phyloP scores from a whole-genome alignment of 2,329 filamentous ascomycete genomes.

The Nannizzia gypsea region DNA sequence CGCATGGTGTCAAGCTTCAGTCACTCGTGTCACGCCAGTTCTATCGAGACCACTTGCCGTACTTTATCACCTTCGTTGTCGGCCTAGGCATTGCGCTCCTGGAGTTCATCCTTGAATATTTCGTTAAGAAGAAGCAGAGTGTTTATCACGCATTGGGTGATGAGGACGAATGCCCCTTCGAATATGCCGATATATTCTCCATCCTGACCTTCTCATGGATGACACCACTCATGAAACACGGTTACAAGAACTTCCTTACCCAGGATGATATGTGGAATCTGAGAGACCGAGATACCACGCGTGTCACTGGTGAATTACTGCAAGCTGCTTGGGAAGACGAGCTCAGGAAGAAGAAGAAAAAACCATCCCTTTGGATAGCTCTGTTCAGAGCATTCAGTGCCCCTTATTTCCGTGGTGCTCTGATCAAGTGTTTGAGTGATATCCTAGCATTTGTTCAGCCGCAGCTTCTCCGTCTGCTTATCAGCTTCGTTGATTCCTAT shows the following conservation, averaged over 20 bases:
- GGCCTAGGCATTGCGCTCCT: conserved; percentile 57
- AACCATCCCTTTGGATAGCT: conserved; percentile 78
- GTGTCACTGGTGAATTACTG: conserved; percentile 57
- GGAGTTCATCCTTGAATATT: conserved; percentile 72
- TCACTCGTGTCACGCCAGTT: conserved; percentile 70
- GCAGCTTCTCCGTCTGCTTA: conserved; percentile 73
- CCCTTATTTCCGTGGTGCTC: conserved; percentile 66
- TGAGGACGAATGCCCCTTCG: conserved; percentile 56
- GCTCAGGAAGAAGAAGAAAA: conserved; percentile 53
- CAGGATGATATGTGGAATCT: conserved; percentile 95
- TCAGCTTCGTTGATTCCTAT: conserved; percentile 75
- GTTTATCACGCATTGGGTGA: conserved; percentile 57
- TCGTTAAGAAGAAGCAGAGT: conserved; percentile 67
- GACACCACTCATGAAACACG: conserved; percentile 93
- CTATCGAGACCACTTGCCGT: conserved; percentile 53
- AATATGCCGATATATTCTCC: conserved; percentile 91
- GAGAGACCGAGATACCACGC: conserved; percentile 66
- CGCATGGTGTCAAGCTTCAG: conserved; percentile 69
- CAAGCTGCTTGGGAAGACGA: conserved; percentile 66
- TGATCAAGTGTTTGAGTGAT: conserved; percentile 88
- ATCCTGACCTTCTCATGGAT: conserved; percentile 94
- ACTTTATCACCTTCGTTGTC: conserved; percentile 65
- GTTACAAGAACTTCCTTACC: conserved; percentile 82
- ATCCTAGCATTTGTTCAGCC: conserved; percentile 78
- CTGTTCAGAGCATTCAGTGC: conserved; percentile 73